Conservation (phyloP, 257 asterid species). For the Pogostemon cablin region DNA sequence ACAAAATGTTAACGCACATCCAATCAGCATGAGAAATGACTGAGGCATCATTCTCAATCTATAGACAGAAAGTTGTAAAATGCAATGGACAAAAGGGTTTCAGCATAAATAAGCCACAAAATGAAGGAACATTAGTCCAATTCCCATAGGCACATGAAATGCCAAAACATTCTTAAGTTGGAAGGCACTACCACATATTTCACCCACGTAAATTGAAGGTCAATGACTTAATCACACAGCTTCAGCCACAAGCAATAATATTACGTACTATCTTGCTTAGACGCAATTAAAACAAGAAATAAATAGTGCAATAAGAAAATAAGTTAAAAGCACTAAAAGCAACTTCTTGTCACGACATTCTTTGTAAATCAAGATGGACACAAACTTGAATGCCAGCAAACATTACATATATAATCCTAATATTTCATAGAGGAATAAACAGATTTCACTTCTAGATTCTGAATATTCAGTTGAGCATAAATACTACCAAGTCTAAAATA, state of each 20-base stretch:
- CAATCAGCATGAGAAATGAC: not conserved
- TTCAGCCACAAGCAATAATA: not conserved
- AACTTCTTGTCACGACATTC: not conserved
- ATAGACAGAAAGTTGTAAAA: slow-evolving; percentile 28
- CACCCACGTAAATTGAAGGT: slow-evolving; percentile 20
- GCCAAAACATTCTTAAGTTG: slow-evolving; percentile 7
- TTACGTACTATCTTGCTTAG: not conserved
- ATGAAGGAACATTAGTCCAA: not conserved
- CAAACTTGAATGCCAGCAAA: not conserved
- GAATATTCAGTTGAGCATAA: not conserved
- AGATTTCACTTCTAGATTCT: slow-evolving; percentile 15
- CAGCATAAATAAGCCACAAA: slow-evolving; percentile 15
- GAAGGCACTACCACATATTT: slow-evolving; percentile 3
- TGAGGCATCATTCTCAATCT: slow-evolving; percentile 48
- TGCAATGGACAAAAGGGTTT: slow-evolving; percentile 29
- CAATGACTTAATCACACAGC: not conserved
- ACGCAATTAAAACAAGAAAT: not conserved
- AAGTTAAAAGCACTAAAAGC: slow-evolving; percentile 17
- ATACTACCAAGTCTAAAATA: slow-evolving; percentile 19
- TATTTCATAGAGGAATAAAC: slow-evolving; percentile 15
- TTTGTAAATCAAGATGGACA: not conserved
- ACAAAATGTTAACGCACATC: slow-evolving; percentile 17
- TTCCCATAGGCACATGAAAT: slow-evolving; percentile 9
- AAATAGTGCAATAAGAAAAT: not conserved
- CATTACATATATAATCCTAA: not conserved